Conservation (phyloP, 768 basidiomycete species). For the Lepiota brunneoincarnata region DNA sequence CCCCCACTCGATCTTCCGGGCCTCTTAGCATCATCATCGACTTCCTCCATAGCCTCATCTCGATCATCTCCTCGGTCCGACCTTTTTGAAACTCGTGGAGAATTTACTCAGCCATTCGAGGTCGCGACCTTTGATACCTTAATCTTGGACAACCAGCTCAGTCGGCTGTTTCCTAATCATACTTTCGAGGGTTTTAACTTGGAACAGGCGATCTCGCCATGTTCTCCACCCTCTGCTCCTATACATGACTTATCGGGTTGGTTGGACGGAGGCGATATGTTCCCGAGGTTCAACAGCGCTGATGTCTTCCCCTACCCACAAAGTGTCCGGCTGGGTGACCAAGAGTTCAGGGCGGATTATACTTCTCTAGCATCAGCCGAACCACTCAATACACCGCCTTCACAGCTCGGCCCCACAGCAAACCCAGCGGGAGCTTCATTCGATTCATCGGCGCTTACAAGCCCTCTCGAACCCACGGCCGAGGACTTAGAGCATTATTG, state of each 20-base stretch:
- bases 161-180: conserved; percentile 32
- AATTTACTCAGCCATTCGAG: conserved; percentile 17
- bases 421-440: conserved; percentile 14
- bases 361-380: not conserved
- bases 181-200: conserved; percentile 5
- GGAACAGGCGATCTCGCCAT: conserved; percentile 26
- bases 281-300: conserved; percentile 26
- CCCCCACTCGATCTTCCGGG: conserved; percentile 19
- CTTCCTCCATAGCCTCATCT: conserved; percentile 32
- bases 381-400: not conserved
- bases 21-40: conserved; percentile 31
- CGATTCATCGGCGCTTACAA: conserved; percentile 29
- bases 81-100: conserved; percentile 30
- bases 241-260: conserved; percentile 29
- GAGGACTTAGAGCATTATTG: conserved; percentile 57
- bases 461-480: conserved; percentile 28
- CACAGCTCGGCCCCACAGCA: not conserved
- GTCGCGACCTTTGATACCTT: conserved; percentile 23
- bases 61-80: conserved; percentile 39
- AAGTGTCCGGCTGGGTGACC: conserved; percentile 15
- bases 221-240: conserved; percentile 21
- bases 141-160: conserved; percentile 29
- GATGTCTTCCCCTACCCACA: conserved; percentile 20
- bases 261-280: conserved; percentile 34
- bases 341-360: conserved; percentile 18